Base-by-base conservation (phyloP, 495 filamentous ascomycete genomes). In the Penicillium bovifimosum region DNA sequence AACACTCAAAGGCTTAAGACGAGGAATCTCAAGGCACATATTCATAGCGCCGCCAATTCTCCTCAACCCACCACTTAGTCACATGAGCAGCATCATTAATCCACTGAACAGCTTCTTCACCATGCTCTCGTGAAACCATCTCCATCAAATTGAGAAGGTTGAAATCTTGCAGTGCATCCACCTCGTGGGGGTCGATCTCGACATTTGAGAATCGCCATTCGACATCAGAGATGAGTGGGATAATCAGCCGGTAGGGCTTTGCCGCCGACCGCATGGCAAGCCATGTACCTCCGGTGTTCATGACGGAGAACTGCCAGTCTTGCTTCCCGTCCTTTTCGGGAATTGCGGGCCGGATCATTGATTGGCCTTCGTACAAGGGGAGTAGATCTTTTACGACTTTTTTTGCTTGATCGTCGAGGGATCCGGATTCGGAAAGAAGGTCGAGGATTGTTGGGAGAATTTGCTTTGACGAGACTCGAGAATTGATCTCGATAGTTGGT, bases 381-480 rank as follows among this genome's bases (percentile, higher is more conserved):
- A 73, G 61, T 9, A 76, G 59, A 20, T 69, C 61, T 18, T 59
- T 57, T 42, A 70, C 63, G 16, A 63, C 63, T n/a, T 53, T 34
- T 1, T 52, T 60, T 28, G 55, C 38, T 1, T 55, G 10, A 14
- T 63, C 45, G 47, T 60, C 55, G 5, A 76, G 47, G 0, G 71
- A 74, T 24, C 53, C 60, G 5, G 72, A 66, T 40, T 70, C 61
- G 0, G 62, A 50, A 0, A 76, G 54, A 2, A 76, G 59, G 41
- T 76, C 72, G 14, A 76, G 64, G 50, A 76, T 68, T 2, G 70
- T 76, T 0, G 72, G 72, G 8, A 76, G 38, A 17, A 76, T 76
- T 20, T 71, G 61, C 33, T 66, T 55, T 0, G 70, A 71, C 0
- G 69, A 65, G 14, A 69, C 64, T 9, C 64, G 65, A 31, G 58